Conservation (phyloP, 768 basidiomycete genomes). For the Multifurca ochricompacta region DNA sequence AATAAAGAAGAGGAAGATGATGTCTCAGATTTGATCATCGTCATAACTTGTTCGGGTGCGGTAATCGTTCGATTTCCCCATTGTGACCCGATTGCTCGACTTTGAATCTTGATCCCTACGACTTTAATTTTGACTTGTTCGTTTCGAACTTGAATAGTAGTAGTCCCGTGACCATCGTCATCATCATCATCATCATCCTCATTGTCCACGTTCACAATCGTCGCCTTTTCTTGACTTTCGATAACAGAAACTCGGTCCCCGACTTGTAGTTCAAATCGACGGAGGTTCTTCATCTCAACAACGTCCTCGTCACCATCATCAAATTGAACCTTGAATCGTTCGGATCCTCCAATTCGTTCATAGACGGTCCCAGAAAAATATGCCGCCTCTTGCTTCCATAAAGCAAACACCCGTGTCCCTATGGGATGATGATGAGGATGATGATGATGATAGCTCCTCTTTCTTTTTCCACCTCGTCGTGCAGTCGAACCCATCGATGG, state of each 20-base stretch:
- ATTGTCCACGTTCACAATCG: constrained; percentile 29
- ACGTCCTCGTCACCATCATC: constrained; percentile 50
- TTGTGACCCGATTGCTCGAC: constrained; percentile 38
- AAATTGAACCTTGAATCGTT: constrained; percentile 48
- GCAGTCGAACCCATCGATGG: constrained; percentile 19
- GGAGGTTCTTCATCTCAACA: constrained; percentile 46
- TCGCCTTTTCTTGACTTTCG: constrained; percentile 25
- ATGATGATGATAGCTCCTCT: constrained; percentile 22
- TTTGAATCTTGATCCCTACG: constrained; percentile 41
- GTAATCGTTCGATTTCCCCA: constrained; percentile 51
- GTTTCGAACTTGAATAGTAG: too few relatives aligned
- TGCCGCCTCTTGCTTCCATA: constrained; percentile 53
- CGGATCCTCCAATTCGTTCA: constrained; percentile 24
- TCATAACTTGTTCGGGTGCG: constrained; percentile 36
- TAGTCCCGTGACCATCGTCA: too few relatives aligned
- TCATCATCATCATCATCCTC: constrained; percentile 23
- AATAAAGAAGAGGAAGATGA: constrained; percentile 50
- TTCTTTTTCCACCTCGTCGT: constrained; percentile 18
- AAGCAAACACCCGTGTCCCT: constrained; percentile 59
- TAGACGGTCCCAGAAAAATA: constrained; percentile 57
- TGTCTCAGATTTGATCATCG: constrained; percentile 31
- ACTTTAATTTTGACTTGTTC: constrained; percentile 33
- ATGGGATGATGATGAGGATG: too few relatives aligned
- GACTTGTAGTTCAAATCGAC: constrained; percentile 38
- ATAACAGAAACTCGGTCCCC: constrained; percentile 51